Conservation (phyloP, 345 rosid species). For the Rhizophora mangle region DNA sequence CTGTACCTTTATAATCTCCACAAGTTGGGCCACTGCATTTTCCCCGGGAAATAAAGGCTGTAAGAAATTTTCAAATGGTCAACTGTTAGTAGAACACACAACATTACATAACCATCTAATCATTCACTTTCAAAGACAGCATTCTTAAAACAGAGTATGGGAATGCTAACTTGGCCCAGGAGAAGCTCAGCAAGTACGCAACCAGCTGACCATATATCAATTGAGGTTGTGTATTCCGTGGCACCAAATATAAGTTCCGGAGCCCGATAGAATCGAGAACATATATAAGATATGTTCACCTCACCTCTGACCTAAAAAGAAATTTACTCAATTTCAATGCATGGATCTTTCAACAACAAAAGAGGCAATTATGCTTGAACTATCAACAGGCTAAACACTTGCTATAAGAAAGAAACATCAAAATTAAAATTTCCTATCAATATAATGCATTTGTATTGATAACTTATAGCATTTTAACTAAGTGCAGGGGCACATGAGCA, state of each 20-base stretch:
- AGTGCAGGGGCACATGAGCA: too few species aligned
- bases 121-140: not conserved
- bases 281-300: conserved; percentile 32
- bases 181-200: conserved; percentile 40
- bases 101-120: not conserved
- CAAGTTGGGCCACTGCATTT: conserved; percentile 39
- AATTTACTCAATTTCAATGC: not conserved
- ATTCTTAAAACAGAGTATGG: not conserved
- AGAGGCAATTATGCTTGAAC: too few species aligned
- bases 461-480: too few species aligned
- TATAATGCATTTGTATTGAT: too few species aligned
- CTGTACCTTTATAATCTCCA: conserved; percentile 33
- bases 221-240: conserved; percentile 31
- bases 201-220: conserved; percentile 39
- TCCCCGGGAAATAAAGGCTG: conserved; percentile 38
- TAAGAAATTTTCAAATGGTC: not conserved
- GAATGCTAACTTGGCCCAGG: conserved; percentile 27
- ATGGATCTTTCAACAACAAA: too few species aligned
- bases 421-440: too few species aligned
- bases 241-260: conserved; percentile 40
- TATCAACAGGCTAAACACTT: not conserved
- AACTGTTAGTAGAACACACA: not conserved
- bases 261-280: conserved; percentile 38
- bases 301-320: conserved; percentile 31
- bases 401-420: too few species aligned